A percentile compares a stretch with the other conserved stretches of the same genome.
These are phyloP conservation scores for Solanum dulcamara DNA, from an alignment of 257 asterid species.

Conservation along the genomic window DNA sequence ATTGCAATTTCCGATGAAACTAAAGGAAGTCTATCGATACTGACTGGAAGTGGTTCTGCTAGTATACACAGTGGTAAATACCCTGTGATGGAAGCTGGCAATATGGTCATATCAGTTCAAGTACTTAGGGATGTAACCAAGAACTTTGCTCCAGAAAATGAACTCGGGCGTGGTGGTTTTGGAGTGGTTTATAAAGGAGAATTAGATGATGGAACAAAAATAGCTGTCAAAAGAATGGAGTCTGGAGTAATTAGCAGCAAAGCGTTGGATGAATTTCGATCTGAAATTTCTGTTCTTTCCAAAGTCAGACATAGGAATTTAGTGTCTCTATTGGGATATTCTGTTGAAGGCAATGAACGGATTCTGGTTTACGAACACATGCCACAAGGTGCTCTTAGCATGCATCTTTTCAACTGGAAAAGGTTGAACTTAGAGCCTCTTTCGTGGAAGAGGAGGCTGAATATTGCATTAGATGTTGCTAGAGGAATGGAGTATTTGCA, in stretches of 20 bases:
- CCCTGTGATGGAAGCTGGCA: slow-evolving; percentile 59
- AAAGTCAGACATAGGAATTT: slow-evolving; percentile 86
- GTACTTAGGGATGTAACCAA: slow-evolving; percentile 69
- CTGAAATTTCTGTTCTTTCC: slow-evolving; percentile 76
- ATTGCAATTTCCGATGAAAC: slow-evolving; percentile 39
- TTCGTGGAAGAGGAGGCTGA: slow-evolving; percentile 79
- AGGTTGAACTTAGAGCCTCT: slow-evolving; percentile 60
- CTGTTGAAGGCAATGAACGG: slow-evolving; percentile 59
- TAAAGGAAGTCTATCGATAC: slow-evolving; percentile 25
- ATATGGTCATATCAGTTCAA: slow-evolving; percentile 65
- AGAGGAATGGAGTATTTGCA: slow-evolving; percentile 84
- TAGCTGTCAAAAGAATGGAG: slow-evolving; percentile 93
- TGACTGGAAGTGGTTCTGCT: slow-evolving; percentile 40
- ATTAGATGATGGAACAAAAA: slow-evolving; percentile 71
- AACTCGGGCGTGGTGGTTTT: slow-evolving; percentile 91
- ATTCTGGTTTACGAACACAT: slow-evolving; percentile 72
- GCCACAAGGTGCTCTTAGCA: slow-evolving; percentile 85
- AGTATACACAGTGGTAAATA: slow-evolving; percentile 43
- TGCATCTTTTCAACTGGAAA: slow-evolving; percentile 77
- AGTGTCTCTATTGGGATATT: slow-evolving; percentile 79
- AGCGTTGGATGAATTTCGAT: slow-evolving; percentile 62
- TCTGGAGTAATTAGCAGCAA: slow-evolving; percentile 53
- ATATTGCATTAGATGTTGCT: slow-evolving; percentile 85
- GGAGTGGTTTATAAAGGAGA: slow-evolving; percentile 87
- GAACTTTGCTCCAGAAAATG: slow-evolving; percentile 70